Conservation (phyloP, 202 grass and related monocot species). For the Brachypodium distachyon region DNA sequence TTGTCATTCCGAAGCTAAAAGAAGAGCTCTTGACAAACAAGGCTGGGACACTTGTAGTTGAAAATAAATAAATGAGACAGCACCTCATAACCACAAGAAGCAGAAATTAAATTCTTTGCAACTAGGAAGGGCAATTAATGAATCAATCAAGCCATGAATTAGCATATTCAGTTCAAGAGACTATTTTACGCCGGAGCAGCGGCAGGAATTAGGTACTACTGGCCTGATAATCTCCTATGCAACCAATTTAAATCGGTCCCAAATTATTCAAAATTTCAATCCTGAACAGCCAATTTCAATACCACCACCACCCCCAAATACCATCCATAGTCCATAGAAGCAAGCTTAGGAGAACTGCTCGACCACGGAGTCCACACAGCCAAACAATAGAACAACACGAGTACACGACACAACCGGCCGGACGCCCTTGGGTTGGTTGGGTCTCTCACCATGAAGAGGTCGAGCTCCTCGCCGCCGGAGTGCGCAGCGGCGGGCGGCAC, state of each 20-base stretch:
- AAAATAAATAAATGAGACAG: background rate
- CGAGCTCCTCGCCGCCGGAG: conserved; percentile 77
- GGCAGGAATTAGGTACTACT: background rate
- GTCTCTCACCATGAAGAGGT: conserved; percentile 72
- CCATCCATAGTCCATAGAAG: too few relatives aligned
- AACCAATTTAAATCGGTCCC: background rate
- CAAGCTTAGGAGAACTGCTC: too few relatives aligned
- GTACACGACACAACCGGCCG: too few relatives aligned
- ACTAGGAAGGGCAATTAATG: background rate
- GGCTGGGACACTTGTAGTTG: background rate
- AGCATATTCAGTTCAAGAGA: background rate
- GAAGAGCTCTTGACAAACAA: background rate
- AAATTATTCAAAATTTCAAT: background rate
- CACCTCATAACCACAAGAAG: background rate
- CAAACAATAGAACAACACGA: too few relatives aligned
- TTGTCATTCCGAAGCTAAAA: background rate
- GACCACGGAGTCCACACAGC: too few relatives aligned
- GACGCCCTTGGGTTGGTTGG: background rate
- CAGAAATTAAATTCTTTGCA: background rate
- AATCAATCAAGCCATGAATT: background rate
- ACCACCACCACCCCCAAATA: background rate
- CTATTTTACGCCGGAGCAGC: background rate
- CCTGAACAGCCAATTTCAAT: background rate
- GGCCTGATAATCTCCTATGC: background rate
- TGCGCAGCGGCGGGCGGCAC: conserved; percentile 28